Evolutionary conservation across 2,329 filamentous ascomycete genomes (phyloP).

Genomic region (Nemania serpens): DNA sequence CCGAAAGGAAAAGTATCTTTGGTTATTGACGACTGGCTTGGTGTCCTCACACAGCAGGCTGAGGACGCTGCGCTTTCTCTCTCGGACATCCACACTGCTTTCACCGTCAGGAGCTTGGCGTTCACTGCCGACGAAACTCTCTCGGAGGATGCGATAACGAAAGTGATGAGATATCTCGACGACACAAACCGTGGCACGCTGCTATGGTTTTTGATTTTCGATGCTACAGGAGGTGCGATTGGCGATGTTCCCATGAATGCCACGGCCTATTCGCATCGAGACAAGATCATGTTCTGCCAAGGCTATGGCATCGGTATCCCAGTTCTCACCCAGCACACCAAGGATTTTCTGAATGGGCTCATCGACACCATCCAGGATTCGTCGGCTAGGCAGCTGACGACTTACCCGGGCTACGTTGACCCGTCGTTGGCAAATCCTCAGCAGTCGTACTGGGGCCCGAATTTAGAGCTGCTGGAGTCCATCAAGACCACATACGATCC

Average conservation of each 20-base stretch:
- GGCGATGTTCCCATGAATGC: constrained; percentile 59
- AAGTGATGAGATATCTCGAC: constrained; percentile 60
- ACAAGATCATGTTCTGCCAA: constrained; percentile 68
- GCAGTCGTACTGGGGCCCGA: constrained; percentile 59
- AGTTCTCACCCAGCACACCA: constrained; percentile 51
- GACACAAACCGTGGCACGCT: constrained; percentile 53
- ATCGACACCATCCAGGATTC: constrained; percentile 49
- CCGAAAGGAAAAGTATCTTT: constrained; percentile 50
- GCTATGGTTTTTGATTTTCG: constrained; percentile 66
- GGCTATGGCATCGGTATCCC: constrained; percentile 61
- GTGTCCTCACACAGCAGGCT: constrained; percentile 57
- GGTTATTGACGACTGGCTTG: constrained; percentile 66
- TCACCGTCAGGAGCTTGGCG: constrained; percentile 63
- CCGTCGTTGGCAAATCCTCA: constrained; percentile 53
- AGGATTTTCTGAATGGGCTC: constrained; percentile 56
- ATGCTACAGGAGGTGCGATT: constrained; percentile 64
- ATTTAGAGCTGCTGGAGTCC: constrained; percentile 51
- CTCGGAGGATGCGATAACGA: constrained; percentile 48
- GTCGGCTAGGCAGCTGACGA: constrained; percentile 49
- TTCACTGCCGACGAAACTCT: constrained; percentile 57
- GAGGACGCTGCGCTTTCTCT: constrained; percentile 54
- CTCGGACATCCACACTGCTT: constrained; percentile 53
- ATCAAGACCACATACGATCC: constrained; percentile 61
- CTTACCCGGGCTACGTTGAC: constrained; percentile 69
- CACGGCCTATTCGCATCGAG: constrained; percentile 66